Evolutionary conservation across 2,329 filamentous ascomycete species (phyloP).

Genomic region (Ceratocystis harringtonii): DNA sequence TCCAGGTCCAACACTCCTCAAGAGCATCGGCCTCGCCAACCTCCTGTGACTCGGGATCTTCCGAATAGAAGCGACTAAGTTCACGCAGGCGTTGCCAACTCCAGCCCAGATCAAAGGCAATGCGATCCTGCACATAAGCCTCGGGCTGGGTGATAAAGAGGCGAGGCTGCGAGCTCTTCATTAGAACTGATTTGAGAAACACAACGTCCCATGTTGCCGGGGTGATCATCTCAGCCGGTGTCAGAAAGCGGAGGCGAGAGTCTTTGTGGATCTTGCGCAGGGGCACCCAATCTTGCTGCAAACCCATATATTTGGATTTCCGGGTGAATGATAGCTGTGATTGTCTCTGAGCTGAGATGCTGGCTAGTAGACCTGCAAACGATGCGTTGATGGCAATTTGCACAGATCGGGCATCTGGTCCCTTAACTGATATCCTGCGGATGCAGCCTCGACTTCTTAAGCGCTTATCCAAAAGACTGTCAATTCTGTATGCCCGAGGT

Average conservation of each 20-base stretch:
- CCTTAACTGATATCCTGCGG: constrained; percentile 44
- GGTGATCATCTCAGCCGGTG: constrained; percentile 57
- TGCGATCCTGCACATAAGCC: constrained; percentile 53
- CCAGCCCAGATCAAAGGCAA: constrained; percentile 43
- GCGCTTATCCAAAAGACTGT: constrained; percentile 50
- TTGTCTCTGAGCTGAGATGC: constrained; percentile 6
- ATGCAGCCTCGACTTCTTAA: constrained; percentile 61
- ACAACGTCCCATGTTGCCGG: constrained; percentile 55
- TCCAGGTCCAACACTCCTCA: constrained; percentile 54
- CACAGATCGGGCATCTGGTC: constrained; percentile 52
- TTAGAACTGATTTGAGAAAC: constrained; percentile 57
- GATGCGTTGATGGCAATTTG: constrained; percentile 46
- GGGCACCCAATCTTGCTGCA: constrained; percentile 57
- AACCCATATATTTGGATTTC: constrained; percentile 35
- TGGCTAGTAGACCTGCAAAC: constrained; percentile 41
- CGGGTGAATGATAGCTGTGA: constrained; percentile 2
- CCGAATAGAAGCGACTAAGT: constrained; percentile 41
- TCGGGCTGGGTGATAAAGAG: constrained; percentile 64
- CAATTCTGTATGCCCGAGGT: constrained; percentile 51
- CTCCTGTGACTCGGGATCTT: constrained; percentile 29
- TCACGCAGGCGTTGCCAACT: constrained; percentile 55
- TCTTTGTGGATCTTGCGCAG: constrained; percentile 63
- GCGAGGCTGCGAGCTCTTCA: constrained; percentile 52
- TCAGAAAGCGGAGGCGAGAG: constrained; percentile 54
- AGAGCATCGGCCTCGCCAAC: constrained; percentile 46